These are phyloP conservation scores for Alternaria longipes DNA, from an alignment of 2,329 filamentous ascomycete genomes.

Conservation along the genomic window DNA sequence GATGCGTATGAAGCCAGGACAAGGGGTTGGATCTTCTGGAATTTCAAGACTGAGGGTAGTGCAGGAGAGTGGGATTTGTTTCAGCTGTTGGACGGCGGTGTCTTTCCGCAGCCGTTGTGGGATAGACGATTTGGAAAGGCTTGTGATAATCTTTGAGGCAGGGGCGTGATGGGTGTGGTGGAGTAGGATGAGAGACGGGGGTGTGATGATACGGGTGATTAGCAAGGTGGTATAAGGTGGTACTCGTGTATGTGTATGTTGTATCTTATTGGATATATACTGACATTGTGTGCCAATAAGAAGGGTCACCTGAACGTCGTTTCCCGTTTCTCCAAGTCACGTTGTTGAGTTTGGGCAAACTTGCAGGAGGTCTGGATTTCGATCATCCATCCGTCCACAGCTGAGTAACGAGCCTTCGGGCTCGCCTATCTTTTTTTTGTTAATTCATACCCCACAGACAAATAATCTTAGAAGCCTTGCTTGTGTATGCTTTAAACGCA, in stretches of 20 bases:
- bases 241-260: not conserved
- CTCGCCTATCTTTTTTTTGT: too few relatives aligned
- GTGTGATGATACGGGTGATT: not conserved
- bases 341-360: not conserved
- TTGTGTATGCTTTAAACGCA: too few relatives aligned
- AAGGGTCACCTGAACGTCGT: not conserved
- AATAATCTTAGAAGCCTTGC: too few relatives aligned
- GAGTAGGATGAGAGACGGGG: not conserved
- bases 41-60: constrained; percentile 63
- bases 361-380: too few relatives aligned
- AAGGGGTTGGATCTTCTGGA: constrained; percentile 66
- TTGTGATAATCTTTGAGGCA: constrained; percentile 32
- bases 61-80: constrained; percentile 65
- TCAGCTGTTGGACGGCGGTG: constrained; percentile 57
- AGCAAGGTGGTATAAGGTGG: not conserved
- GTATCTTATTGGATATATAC: not conserved
- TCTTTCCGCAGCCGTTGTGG: constrained; percentile 57
- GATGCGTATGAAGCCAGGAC: constrained; percentile 61
- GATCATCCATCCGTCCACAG: too few relatives aligned
- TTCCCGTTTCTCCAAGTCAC: not conserved
- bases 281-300: not conserved
- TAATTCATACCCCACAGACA: too few relatives aligned
- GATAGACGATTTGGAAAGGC: constrained; percentile 42
- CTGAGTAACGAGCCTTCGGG: too few relatives aligned
- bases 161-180: not conserved